These are phyloP conservation scores for Asterochloris sp. DNA, from an alignment of 139 green algal genomes.

Conservation along the genomic window DNA sequence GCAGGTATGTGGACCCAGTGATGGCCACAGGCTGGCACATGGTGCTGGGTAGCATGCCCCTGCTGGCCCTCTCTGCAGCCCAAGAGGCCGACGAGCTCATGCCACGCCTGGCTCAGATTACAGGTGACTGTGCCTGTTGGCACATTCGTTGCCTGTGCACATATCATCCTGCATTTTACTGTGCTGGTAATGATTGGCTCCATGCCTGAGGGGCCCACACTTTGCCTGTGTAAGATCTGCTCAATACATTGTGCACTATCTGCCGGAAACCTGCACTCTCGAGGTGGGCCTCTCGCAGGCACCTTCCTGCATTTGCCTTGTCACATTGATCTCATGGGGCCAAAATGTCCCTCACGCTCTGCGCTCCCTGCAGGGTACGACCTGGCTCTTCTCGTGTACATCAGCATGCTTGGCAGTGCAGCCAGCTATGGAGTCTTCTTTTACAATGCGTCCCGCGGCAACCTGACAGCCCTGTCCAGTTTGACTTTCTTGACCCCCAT, in stretches of 20 bases:
- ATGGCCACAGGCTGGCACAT: conserved; percentile 98
- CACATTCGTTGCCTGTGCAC: no score
- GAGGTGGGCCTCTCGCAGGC: no score
- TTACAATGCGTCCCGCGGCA: conserved; percentile 65
- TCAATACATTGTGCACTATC: no score
- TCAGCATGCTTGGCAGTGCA: conserved; percentile 87
- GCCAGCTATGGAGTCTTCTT: conserved; percentile 87
- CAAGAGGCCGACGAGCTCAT: conserved; percentile 38
- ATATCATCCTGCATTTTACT: no score
- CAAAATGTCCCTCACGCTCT: no score
- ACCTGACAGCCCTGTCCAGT: conserved; percentile 83
- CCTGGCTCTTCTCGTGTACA: conserved; percentile 59
- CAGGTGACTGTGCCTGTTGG: conserved; percentile 2
- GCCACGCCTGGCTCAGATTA: conserved; percentile 34
- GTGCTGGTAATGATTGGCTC: not conserved
- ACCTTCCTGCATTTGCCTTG: no score
- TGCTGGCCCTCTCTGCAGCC: conserved; percentile 44
- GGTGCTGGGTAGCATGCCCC: conserved; percentile 84
- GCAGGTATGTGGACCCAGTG: conserved; percentile 76
- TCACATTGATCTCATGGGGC: no score
- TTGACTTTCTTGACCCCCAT: conserved; percentile 97
- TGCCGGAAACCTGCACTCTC: no score
- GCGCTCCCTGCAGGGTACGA: conserved; percentile 28
- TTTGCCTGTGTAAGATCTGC: no score
- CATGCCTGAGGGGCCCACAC: not conserved